These are phyloP conservation scores for Auriscalpium orientale DNA, from an alignment of 768 basidiomycete genomes.

Conservation along the genomic window DNA sequence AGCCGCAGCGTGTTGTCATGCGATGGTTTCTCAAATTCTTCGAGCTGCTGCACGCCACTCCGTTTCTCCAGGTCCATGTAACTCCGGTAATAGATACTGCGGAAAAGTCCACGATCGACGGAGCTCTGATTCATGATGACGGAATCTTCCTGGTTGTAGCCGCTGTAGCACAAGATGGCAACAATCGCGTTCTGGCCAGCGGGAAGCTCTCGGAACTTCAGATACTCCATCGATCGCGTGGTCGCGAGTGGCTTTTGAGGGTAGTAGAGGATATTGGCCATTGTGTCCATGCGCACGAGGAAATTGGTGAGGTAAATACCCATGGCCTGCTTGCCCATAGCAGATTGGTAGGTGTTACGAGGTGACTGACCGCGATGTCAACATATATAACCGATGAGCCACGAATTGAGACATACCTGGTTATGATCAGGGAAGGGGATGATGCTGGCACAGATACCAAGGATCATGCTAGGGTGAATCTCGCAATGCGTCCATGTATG, in stretches of 20 bases:
- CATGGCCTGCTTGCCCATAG: constrained; percentile 99
- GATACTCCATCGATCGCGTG: constrained; percentile 98
- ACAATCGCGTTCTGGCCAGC: constrained; percentile 99
- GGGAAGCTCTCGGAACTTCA: constrained; percentile 96
- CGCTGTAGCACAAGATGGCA: constrained; percentile 96
- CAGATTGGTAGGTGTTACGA: constrained; percentile 99
- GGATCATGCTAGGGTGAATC: constrained; percentile 98
- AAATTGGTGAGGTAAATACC: constrained; percentile 98
- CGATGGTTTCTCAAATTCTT: constrained; percentile 96
- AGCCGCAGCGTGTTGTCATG: constrained; percentile 89
- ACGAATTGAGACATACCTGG: constrained; percentile 52
- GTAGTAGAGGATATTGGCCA: constrained; percentile 99
- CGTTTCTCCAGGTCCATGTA: constrained; percentile 99
- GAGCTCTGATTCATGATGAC: constrained; percentile 99
- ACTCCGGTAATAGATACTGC: constrained; percentile 96
- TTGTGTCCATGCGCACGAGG: constrained; percentile 98
- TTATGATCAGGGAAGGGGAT: constrained; percentile 99
- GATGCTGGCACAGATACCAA: constrained; percentile 97
- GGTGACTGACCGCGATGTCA: constrained; percentile 60
- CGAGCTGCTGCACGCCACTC: constrained; percentile 82
- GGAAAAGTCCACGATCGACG: constrained; percentile 95
- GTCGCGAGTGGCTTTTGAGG: constrained; percentile 98
- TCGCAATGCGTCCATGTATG: constrained; percentile 99
- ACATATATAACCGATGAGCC: constrained; percentile 1
- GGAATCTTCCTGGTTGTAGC: constrained; percentile 99